Evolutionary conservation across 305 asterid genomes (phyloP).

Genomic region (Plantago lanceolata): DNA sequence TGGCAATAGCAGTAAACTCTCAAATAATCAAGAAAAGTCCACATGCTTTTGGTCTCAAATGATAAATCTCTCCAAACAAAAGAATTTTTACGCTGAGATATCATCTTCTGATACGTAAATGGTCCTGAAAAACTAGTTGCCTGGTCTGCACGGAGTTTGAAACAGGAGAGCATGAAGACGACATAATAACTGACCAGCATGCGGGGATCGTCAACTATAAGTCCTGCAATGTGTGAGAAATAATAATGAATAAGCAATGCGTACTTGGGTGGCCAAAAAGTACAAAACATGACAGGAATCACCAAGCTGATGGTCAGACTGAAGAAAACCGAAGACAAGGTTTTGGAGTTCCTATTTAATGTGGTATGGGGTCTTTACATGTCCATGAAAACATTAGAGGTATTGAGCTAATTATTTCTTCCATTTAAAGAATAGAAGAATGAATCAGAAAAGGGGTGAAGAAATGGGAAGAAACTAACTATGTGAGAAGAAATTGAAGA

Average conservation of each 20-base stretch:
- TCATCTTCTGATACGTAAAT: constrained; percentile 72
- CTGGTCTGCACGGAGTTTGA: constrained; percentile 87
- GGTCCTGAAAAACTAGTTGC: constrained; percentile 72
- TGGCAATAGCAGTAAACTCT: constrained; percentile 99
- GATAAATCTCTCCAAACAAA: constrained; percentile 95
- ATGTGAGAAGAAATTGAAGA: not conserved
- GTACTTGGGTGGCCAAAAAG: constrained; percentile 10
- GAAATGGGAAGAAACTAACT: not conserved
- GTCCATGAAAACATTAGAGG: too few relatives aligned
- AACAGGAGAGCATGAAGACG: constrained; percentile 88
- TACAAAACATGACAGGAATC: constrained; percentile 13
- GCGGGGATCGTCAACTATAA: constrained; percentile 92
- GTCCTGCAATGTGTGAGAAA: constrained; percentile 42
- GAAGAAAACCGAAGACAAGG: not conserved
- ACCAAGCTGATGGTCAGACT: not conserved
- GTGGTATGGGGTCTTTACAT: too few relatives aligned
- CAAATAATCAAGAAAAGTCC: constrained; percentile 93
- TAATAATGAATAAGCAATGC: constrained; percentile 12
- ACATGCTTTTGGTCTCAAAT: constrained; percentile 96
- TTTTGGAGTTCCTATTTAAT: too few relatives aligned
- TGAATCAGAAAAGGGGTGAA: too few relatives aligned
- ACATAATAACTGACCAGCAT: constrained; percentile 73
- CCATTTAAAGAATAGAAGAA: too few relatives aligned
- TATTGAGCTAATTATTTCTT: too few relatives aligned
- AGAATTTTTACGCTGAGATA: constrained; percentile 82